Evolutionary conservation across 495 filamentous ascomycete genomes (phyloP).

Genomic region (Bacidia rubella): DNA sequence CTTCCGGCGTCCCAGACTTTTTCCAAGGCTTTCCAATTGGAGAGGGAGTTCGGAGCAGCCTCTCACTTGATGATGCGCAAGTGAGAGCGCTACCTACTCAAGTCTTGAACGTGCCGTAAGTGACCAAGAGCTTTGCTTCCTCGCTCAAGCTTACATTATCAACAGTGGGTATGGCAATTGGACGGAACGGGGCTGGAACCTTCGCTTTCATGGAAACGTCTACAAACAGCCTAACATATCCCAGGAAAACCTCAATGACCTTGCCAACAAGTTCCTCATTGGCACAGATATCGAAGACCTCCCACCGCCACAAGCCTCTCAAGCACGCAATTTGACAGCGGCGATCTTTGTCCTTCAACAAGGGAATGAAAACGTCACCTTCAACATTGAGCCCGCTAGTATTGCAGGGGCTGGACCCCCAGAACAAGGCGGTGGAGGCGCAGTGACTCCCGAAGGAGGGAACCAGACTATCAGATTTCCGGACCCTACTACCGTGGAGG

Average conservation of each 20-base stretch:
- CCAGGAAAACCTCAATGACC: constrained; percentile 43
- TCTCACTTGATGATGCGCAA: constrained; percentile 43
- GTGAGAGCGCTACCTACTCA: constrained; percentile 50
- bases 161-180: constrained; percentile 63
- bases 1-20: constrained; percentile 44
- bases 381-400: constrained; percentile 44
- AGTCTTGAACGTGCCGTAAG: constrained; percentile 54
- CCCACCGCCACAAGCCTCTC: constrained; percentile 41
- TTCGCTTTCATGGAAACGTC: constrained; percentile 64
- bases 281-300: constrained; percentile 45
- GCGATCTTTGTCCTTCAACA: constrained; percentile 64
- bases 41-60: constrained; percentile 39
- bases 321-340: constrained; percentile 59
- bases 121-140: not conserved
- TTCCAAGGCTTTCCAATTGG: constrained; percentile 57
- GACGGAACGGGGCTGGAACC: constrained; percentile 62
- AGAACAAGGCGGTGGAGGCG: constrained; percentile 38
- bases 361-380: constrained; percentile 42
- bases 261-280: constrained; percentile 58
- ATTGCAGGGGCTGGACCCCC: constrained; percentile 35
- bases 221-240: constrained; percentile 63
- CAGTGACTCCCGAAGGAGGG: constrained; percentile 39
- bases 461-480: constrained; percentile 42
- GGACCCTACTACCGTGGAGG: constrained; percentile 44
- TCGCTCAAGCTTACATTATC: constrained; percentile 2